Conservation (phyloP, 2,329 filamentous ascomycete genomes). For the Purpureocillium lavendulum region DNA sequence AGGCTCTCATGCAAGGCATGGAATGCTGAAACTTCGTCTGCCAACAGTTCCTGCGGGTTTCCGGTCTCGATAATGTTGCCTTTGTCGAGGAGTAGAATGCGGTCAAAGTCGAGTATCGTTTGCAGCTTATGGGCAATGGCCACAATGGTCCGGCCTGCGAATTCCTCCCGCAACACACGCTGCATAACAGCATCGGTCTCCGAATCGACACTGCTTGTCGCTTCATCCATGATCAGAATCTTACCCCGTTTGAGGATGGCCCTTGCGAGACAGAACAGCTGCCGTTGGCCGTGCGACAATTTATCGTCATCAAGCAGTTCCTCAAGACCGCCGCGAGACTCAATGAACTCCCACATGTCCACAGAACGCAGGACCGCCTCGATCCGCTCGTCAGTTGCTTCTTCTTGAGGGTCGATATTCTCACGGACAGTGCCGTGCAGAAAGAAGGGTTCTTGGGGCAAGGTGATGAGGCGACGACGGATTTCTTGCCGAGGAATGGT, state of each 20-base stretch:
- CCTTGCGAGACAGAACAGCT: constrained; percentile 31
- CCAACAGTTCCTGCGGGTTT: constrained; percentile 7
- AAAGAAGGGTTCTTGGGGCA: constrained; percentile 44
- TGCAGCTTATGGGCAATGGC: constrained; percentile 32
- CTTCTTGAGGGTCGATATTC: constrained; percentile 37
- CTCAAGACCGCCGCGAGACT: constrained; percentile 28
- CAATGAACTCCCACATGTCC: constrained; percentile 30
- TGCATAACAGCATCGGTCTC: constrained; percentile 25
- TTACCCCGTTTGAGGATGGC: constrained; percentile 24
- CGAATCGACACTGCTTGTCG: constrained; percentile 24
- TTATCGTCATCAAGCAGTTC: constrained; percentile 18
- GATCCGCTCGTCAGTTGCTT: constrained; percentile 29
- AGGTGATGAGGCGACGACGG: constrained; percentile 25
- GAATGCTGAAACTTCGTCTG: constrained; percentile 5
- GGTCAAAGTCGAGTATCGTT: constrained; percentile 42
- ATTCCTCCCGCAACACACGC: constrained; percentile 20
- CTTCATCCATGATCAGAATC: constrained; percentile 30
- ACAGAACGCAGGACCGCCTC: constrained; percentile 34
- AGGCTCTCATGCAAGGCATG: constrained; percentile 8
- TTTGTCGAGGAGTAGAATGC: constrained; percentile 59
- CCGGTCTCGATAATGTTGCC: constrained; percentile 46
- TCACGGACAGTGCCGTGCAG: constrained; percentile 36
- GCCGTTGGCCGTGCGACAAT: constrained; percentile 34
- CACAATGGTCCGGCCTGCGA: constrained; percentile 40
- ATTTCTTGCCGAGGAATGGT: constrained; percentile 13